These are phyloP conservation scores for Backusella parvicylindrica DNA, from an alignment of 192 early-diverging fungal genomes.

Conservation along the genomic window DNA sequence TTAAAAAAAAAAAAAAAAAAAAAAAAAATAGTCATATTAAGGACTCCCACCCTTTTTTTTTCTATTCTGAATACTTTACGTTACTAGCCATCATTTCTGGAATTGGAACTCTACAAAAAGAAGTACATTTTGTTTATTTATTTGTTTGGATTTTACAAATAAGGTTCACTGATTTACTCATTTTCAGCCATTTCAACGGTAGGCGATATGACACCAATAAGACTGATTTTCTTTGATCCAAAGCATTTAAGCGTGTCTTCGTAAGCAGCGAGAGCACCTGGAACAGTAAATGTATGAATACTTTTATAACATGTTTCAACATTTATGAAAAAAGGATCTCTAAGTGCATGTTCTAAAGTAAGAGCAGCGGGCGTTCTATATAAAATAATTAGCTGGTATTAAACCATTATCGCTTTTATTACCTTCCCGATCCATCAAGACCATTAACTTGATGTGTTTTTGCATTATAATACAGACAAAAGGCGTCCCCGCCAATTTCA, in stretches of 20 bases:
- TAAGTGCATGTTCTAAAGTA: slow-evolving; percentile 44
- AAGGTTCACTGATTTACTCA: no score
- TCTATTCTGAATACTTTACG: no score
- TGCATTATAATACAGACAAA: slow-evolving; percentile 72
- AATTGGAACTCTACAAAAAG: no score
- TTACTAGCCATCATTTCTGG: no score
- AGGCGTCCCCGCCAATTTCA: slow-evolving; percentile 77
- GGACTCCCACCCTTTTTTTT: no score
- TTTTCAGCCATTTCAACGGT: slow-evolving; percentile 66
- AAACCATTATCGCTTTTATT: no score
- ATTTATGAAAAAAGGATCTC: slow-evolving; percentile 20
- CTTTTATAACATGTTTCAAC: slow-evolving; percentile 30
- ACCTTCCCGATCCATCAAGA: slow-evolving; percentile 60
- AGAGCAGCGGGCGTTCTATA: slow-evolving; percentile 49
- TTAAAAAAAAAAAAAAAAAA: no score
- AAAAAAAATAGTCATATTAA: no score
- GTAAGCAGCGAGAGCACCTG: slow-evolving; percentile 75
- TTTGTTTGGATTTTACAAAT: no score
- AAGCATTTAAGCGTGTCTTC: slow-evolving; percentile 58
- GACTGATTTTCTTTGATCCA: slow-evolving; percentile 55
- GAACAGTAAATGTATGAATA: slow-evolving; percentile 57
- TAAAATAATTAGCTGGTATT: no score
- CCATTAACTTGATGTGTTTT: slow-evolving; percentile 47
- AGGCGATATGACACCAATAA: slow-evolving; percentile 57
- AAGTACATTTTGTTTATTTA: no score